Percentiles rank a stretch among this genome's conserved stretches.
Conservation (phyloP, 495 filamentous ascomycete genomes). For the Aspergillus heteromorphus region DNA sequence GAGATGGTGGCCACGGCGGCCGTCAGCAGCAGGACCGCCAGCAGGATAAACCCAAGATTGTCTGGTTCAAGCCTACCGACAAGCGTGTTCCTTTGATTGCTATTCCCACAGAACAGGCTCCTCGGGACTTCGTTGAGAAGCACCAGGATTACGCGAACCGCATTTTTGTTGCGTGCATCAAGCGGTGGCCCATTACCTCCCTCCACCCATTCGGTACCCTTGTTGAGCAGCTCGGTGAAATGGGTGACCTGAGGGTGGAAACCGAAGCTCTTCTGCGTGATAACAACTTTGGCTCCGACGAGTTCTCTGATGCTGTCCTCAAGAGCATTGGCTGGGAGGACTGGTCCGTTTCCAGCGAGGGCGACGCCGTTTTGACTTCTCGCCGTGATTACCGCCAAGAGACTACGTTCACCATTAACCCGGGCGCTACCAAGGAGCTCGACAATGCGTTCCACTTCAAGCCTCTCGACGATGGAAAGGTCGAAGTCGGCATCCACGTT, state of each 20-base stretch:
- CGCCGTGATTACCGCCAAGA: constrained; percentile 90
- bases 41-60: constrained; percentile 98
- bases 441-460: constrained; percentile 92
- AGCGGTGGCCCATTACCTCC: constrained; percentile 99
- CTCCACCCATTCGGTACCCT: constrained; percentile 97
- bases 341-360: constrained; percentile 80
- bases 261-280: constrained; percentile 95
- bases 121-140: constrained; percentile 96
- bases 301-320: constrained; percentile 93
- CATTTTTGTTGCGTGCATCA: constrained; percentile 98
- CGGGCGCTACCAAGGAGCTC: constrained; percentile 74
- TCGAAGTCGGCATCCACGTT: constrained; percentile 94
- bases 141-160: constrained; percentile 95
- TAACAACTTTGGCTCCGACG: constrained; percentile 97
- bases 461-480: constrained; percentile 68
- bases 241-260: constrained; percentile 94
- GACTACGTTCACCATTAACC: constrained; percentile 86
- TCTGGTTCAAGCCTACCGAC: constrained; percentile 99
- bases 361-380: constrained; percentile 63
- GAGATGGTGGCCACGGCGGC: constrained; percentile 70
- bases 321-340: constrained; percentile 89
- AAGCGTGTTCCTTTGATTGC: constrained; percentile 97
- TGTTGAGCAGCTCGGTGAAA: constrained; percentile 93
- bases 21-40: constrained; percentile 78
- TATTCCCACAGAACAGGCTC: constrained; percentile 96